Evolutionary conservation across 768 basidiomycete species (phyloP).

Genomic region (Favolaschia claudopus): DNA sequence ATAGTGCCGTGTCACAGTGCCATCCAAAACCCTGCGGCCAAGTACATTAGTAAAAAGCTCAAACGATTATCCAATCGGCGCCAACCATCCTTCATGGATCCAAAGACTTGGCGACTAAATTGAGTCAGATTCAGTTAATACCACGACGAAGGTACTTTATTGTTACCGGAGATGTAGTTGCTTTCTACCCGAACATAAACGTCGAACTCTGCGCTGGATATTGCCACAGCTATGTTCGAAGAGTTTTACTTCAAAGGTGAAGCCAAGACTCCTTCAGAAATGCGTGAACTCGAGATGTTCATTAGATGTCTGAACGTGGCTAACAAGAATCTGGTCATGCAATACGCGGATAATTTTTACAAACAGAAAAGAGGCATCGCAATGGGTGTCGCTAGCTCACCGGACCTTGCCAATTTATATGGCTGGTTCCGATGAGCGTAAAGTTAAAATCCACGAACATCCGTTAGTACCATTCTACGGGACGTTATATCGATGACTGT

Average conservation of each 20-base stretch:
- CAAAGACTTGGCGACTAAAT: slow-evolving; percentile 42
- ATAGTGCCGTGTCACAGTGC: slow-evolving; percentile 43
- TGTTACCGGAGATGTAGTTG: slow-evolving; percentile 43
- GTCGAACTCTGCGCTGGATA: slow-evolving; percentile 23
- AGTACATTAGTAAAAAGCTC: slow-evolving; percentile 39
- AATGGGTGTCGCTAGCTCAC: slow-evolving; percentile 40
- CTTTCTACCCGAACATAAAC: slow-evolving; percentile 41
- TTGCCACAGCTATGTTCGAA: slow-evolving; percentile 28
- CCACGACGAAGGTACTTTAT: slow-evolving; percentile 24
- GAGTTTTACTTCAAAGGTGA: slow-evolving; percentile 10
- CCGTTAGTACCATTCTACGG: slow-evolving; percentile 35
- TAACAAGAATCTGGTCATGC: slow-evolving; percentile 30
- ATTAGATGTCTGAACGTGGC: slow-evolving; percentile 19
- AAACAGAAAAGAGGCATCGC: slow-evolving; percentile 37
- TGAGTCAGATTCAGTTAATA: slow-evolving; percentile 29
- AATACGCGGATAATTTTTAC: slow-evolving; percentile 30
- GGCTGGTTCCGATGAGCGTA: slow-evolving; percentile 32
- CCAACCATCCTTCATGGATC: slow-evolving; percentile 38
- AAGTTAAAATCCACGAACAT: slow-evolving; percentile 7
- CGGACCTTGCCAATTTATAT: slow-evolving; percentile 41
- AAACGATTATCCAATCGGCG: slow-evolving; percentile 37
- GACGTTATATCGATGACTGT: slow-evolving; percentile 43
- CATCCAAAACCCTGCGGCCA: slow-evolving; percentile 36
- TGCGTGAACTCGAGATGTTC: slow-evolving; percentile 20
- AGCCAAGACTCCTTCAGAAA: neutral